Base-by-base conservation (phyloP, 2,329 filamentous ascomycete species). In the Myriosclerotinia curreyana region DNA sequence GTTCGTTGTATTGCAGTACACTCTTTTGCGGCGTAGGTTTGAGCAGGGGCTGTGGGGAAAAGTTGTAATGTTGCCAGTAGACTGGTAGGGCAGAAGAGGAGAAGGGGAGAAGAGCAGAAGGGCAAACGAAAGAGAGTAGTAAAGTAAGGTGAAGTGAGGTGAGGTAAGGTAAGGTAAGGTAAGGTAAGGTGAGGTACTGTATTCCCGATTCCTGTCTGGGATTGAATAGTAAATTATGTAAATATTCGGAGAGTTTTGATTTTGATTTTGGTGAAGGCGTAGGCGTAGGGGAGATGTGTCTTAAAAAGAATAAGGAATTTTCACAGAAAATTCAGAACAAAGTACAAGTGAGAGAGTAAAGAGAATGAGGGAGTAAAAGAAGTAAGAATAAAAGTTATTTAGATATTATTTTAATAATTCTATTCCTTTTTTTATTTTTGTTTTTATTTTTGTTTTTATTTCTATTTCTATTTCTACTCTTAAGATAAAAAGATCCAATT, bases 11-110 rank as follows among this genome's bases (percentile, higher is more conserved):
- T 53, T 25, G 36, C 48, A 31, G n/a, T n/a, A n/a, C n/a, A n/a
- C n/a, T n/a, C n/a, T 28, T 50, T 44, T 31, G 42, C 22, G 59
- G 59, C 49, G 59, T 44, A 42, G 40, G 49, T 31, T 34, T 22
- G 40, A 34, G 40, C 49, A 51, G 51, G 49, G 60, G 22, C 22
- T 44, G 60, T 62, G 60, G 40, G 60, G 60, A 25, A 62, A 36
- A n/a, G 38, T 8, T 15, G 25, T 34, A 54, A 54, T 46, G 60
- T 62, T 44, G 7, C 20, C 8, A 2, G 6, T 20, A 42, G 4
- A 17, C 14, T 42, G 25, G 60, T 60, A 52, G 36, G 58, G 58
- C 59, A 62, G 60, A 58, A 40, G 38, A 40, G 38, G 11, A 14
- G 15, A 52, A 42, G 58, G 58, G 34, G 56, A 50, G 42, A 51